These are phyloP conservation scores for Austroboletus niveus DNA, from an alignment of 1,284 basidiomycete genomes.

Conservation along the genomic window DNA sequence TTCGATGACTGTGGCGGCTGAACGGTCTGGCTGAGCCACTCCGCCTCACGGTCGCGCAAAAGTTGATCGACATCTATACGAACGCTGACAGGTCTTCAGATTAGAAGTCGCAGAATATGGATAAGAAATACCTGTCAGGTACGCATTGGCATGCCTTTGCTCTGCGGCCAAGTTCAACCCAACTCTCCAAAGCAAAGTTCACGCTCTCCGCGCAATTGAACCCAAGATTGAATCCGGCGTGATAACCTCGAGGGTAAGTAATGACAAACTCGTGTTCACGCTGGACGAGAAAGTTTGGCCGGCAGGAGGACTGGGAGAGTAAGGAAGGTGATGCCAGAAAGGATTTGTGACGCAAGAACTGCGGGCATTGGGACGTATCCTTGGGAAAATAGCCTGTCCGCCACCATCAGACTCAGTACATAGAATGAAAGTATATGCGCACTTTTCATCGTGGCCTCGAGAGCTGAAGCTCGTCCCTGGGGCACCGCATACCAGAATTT, in stretches of 20 bases:
- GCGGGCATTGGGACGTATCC: constrained; percentile 81
- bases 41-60: constrained; percentile 58
- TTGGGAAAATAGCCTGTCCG: constrained; percentile 79
- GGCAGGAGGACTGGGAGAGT: constrained; percentile 77
- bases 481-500: constrained; percentile 98
- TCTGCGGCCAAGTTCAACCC: constrained; percentile 85
- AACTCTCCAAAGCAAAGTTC: constrained; percentile 95
- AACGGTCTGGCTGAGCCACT: constrained; percentile 29
- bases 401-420: not conserved
- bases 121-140: constrained; percentile 61
- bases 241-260: constrained; percentile 93
- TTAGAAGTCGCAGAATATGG: not conserved
- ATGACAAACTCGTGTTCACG: constrained; percentile 93
- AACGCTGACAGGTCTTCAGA: constrained; percentile 55
- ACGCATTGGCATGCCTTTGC: constrained; percentile 86
- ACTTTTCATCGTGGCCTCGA: constrained; percentile 86
- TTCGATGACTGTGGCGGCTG: constrained; percentile 31
- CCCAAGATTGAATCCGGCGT: constrained; percentile 96
- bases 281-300: constrained; percentile 88
- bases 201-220: constrained; percentile 98
- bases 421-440: constrained; percentile 15
- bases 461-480: constrained; percentile 73
- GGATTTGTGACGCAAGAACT: constrained; percentile 96
- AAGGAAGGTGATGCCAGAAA: constrained; percentile 90
- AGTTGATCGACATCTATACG: constrained; percentile 88